phyloP scores from a whole-genome alignment of 2,329 filamentous ascomycete species.

The Mycogone perniciosa region DNA sequence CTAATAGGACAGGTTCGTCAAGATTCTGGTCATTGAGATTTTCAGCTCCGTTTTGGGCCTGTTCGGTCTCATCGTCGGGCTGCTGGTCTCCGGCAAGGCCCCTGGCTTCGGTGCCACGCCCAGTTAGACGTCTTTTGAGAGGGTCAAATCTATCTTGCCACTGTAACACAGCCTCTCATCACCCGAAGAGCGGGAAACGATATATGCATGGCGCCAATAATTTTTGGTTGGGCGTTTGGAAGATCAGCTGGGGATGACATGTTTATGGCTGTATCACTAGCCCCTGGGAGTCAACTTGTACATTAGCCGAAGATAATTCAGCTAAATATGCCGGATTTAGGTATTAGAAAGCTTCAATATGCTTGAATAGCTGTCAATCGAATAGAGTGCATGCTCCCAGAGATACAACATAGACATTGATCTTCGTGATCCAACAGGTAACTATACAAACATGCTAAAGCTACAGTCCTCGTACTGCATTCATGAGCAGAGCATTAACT shows the following conservation, averaged over 20 bases:
- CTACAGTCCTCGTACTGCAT: slow-evolving; percentile 30
- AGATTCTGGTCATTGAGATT: slow-evolving; percentile 98
- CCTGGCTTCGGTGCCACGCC: slow-evolving; percentile 22
- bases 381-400: too few species aligned
- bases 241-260: slow-evolving; percentile 29
- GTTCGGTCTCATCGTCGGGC: slow-evolving; percentile 91
- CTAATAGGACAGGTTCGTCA: slow-evolving; percentile 68
- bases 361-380: neutral
- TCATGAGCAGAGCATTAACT: slow-evolving; percentile 77
- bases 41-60: slow-evolving; percentile 96
- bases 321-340: slow-evolving; percentile 14
- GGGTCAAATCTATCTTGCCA: slow-evolving; percentile 4
- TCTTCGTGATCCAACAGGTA: neutral
- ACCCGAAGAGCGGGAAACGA: slow-evolving; percentile 16
- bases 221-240: slow-evolving; percentile 36
- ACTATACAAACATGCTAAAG: neutral
- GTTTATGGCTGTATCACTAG: slow-evolving; percentile 31
- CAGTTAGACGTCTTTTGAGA: neutral
- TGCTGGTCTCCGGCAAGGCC: slow-evolving; percentile 81
- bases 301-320: slow-evolving; percentile 26
- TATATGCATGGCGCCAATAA: slow-evolving; percentile 32
- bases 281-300: slow-evolving; percentile 27
- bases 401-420: too few species aligned
- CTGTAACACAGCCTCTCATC: slow-evolving; percentile 2
- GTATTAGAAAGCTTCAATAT: neutral